These are phyloP conservation scores for Fistulinella cinereoalba DNA, from an alignment of 1,284 basidiomycete species.

Conservation along the genomic window DNA sequence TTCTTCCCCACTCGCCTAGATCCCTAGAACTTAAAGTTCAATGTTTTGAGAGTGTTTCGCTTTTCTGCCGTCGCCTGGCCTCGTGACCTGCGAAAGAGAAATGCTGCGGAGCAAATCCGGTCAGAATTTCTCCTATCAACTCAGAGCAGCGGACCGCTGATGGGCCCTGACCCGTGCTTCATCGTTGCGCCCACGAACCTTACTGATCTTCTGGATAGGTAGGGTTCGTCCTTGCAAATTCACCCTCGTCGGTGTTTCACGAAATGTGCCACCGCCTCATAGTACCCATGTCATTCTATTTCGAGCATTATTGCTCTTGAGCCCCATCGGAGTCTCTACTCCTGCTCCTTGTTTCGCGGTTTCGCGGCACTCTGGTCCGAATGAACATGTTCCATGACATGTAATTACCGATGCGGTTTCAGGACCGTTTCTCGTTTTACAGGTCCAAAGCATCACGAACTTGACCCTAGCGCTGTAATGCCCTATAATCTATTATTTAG, in stretches of 20 bases:
- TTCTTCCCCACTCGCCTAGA: no score
- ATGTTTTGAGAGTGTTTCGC: background rate
- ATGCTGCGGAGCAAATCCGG: background rate
- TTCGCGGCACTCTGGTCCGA: no score
- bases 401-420: conserved; percentile 27
- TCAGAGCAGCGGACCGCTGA: background rate
- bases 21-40: no score
- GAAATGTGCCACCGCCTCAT: conserved; percentile 42
- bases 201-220: conserved; percentile 7
- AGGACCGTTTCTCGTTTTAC: conserved; percentile 3
- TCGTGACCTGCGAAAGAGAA: no score
- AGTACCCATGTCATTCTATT: conserved; percentile 19
- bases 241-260: conserved; percentile 22
- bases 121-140: background rate
- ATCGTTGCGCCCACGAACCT: no score
- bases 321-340: conserved; percentile 7
- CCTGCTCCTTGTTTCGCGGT: conserved; percentile 7
- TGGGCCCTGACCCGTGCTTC: no score
- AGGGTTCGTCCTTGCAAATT: background rate
- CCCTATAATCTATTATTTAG: no score
- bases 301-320: background rate
- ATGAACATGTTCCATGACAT: conserved; percentile 6
- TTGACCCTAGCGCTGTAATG: no score
- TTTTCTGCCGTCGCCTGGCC: no score
- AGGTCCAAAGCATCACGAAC: no score